Base-by-base conservation (phyloP, 345 rosid species). In the Boechera retrofracta region DNA sequence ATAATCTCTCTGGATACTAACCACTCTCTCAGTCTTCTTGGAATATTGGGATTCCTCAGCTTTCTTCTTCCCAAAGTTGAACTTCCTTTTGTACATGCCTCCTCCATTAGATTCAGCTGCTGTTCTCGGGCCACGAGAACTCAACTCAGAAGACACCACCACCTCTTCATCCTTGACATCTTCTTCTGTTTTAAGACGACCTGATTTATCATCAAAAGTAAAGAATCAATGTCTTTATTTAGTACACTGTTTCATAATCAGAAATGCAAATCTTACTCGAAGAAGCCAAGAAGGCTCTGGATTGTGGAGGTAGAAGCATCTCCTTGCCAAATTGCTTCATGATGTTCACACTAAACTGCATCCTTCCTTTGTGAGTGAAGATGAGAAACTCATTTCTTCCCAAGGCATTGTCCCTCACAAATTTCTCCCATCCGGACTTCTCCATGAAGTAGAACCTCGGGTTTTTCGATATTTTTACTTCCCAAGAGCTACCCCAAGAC, bases 381-480 rank as follows among this genome's bases (percentile, higher is more conserved):
- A 15, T 32, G 0, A 47, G 28, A 10, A 48, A 66, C n/a, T 66
- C 71, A 3, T 47, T 5, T 9, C 45, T 16, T 64, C 69, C 55
- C 39, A 64, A 15, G 4, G 36, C 32, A 64, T 64, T 64, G 55
- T 64, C 71, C 9, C 18, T 66, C 15, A 66, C 39, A 10, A 66
- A 66, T 29, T 31, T 31, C 16, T 66, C 57, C 71, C 71, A 66
- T n/a, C 71, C 42, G 0, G 24, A 48, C 35, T 47, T 66, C 57
- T 66, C 42, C 57, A 49, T 66, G 71, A 47, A 49, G 29, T 29
- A 45, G 42, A 31, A 45, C 5, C 58, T 33, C 4, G 29, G 10
- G 29, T 45, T 45, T 10, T 16, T 66, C 10, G 44, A 31, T 3
- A 65, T 29, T 4, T 2, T 9, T 5, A 66, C 32, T 32, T 32